Percentiles rank a stretch among this genome's conserved stretches.
Conservation (phyloP, 306 rosid species). For the Benincasa hispida region DNA sequence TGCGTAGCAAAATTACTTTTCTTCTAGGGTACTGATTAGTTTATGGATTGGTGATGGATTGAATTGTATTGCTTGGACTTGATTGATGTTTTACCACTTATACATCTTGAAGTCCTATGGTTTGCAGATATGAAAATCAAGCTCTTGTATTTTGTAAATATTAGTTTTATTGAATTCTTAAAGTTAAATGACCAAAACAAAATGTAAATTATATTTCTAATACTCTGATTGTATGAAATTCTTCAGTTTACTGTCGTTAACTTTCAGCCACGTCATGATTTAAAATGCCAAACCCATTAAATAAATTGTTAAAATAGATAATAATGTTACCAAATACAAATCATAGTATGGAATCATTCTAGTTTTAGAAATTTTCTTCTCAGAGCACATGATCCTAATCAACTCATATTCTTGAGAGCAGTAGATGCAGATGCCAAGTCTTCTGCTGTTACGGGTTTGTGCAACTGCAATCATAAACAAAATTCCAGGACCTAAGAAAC, state of each 20-base stretch:
- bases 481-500: neutral
- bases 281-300: neutral
- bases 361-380: neutral
- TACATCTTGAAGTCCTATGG: neutral
- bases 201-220: neutral
- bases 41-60: too few species aligned
- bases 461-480: constrained; percentile 50
- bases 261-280: neutral
- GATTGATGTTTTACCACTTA: too few species aligned
- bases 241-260: neutral
- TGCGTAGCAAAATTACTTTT: too few species aligned
- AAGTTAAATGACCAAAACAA: neutral
- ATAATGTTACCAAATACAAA: neutral
- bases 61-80: too few species aligned
- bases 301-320: neutral
- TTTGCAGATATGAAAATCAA: neutral
- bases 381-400: neutral
- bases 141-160: neutral
- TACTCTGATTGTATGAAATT: neutral
- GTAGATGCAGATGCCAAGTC: constrained; percentile 52
- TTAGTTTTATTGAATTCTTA: neutral
- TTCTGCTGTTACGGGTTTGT: constrained; percentile 61
- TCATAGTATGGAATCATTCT: neutral
- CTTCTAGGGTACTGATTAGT: too few species aligned
- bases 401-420: constrained; percentile 13